Base-by-base conservation (phyloP, 257 asterid species). In the Nicotiana knightiana region DNA sequence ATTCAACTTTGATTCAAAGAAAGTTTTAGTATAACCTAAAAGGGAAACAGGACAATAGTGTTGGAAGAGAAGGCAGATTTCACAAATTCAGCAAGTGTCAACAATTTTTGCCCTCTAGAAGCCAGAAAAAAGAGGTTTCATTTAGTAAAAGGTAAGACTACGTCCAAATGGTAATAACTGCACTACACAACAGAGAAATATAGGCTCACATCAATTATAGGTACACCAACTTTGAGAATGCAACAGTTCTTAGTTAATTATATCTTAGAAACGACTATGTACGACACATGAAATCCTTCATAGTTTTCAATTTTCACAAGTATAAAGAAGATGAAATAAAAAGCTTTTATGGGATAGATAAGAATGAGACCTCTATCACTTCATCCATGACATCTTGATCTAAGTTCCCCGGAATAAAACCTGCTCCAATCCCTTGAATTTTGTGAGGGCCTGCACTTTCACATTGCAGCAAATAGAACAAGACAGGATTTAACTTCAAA, bases 371-470 rank as follows among this genome's bases (percentile, higher is more conserved):
- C 97, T 89, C 97, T 84, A 96, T 92, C 75, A 96, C 98, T 93
- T 96, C 99, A 88, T 94, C 99, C 92, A 96, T 89, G 84, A 94
- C 87, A 79, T 88, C 93, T 90, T 87, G 97, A 87, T 96, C 98
- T 85, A 96, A 88, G 85, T 94, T 96, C 88, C 92, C 89, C 81
- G 98, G 99, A 65, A 94, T 89, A 90, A 94, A 96, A 94, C 99
- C 99, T 92, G 99, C 98, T 82, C 98, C 99, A 93, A 96, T 96
- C 89, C 99, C 98, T 93, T 94, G 99, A 96, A 96, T 96, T 94
- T 96, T 94, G 98, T 96, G 99, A 94, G 99, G 99, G 91, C 98
- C 98, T 96, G 99, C 97, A 92, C 82, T 91, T 89, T 87, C 90
- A 87, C 89, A 92, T 89, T 87, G 92, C 91, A 89, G 86, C 89